Base-by-base conservation (phyloP, 2,329 filamentous ascomycete species). In the Fusarium pininemorale region DNA sequence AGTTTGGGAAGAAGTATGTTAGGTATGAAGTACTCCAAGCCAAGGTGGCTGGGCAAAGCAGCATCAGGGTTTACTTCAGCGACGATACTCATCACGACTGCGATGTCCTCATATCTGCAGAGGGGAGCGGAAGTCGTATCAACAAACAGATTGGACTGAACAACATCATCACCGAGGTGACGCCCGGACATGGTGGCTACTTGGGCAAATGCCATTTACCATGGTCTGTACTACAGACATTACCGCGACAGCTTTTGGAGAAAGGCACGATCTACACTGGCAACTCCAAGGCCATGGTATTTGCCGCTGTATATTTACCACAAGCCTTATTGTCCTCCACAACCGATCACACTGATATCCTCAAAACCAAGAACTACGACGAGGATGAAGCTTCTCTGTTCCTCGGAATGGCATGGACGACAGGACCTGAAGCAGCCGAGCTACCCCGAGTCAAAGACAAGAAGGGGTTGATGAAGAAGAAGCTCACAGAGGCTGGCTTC, bases 261-360 rank as follows among this genome's bases (percentile, higher is more conserved):
- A 63, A 37, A 7, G 55, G 61, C 0, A 63, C 61, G 0, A 61
- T 63, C 1, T 61, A 61, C 1, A 63, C 61, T 0, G 37, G 28
- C 0, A 63, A 63, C n/a, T 41, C 61, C 1, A 61, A 50, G 0
- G 37, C 37, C 6, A 37, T 15, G 28, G 32, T 61, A 0, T 63
- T 63, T 18, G n/a, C 55, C 20, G 61, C 61, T 0, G 28, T 48
- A 3, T 63, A 63, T 10, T 15, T 63, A 0, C 61, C 55, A 0
- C 42, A 50, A 0, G 22, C 37, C 3, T 2, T 63, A 1, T 44
- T 28, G 6, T 15, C 38, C 4, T 3, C 9, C 22, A 50, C 14
- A 2, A 5, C 2, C 2, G 12, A 44, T 3, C 4, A 10, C 11
- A 9, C 30, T 2, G 24, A 24, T 6, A 15, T 1, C 10, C 16